A percentile compares a stretch with the other conserved stretches of the same genome.
Conservation (phyloP, 176 grass and related monocot species). For the Bromus sterilis region DNA sequence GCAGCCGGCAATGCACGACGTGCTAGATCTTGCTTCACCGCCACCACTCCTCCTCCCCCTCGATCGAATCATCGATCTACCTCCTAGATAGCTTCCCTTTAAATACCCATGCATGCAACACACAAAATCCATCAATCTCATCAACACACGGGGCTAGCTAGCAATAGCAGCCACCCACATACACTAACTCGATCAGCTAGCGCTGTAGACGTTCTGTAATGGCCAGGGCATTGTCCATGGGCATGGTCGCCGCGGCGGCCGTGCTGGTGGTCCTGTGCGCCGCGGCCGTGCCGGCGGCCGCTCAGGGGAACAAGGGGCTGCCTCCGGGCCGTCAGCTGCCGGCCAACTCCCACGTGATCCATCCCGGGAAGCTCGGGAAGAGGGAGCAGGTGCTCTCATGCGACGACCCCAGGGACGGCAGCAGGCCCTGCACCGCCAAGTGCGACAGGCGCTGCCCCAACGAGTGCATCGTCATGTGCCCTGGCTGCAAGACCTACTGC, state of each 20-base stretch:
- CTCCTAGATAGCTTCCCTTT: background rate
- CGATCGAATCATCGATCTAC: too few relatives aligned
- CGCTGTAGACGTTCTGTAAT: too few relatives aligned
- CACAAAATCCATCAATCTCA: background rate
- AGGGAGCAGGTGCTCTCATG: slow-evolving; percentile 1
- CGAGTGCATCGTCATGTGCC: slow-evolving; percentile 43
- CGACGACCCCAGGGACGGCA: background rate
- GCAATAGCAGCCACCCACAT: too few relatives aligned
- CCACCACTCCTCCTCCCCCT: background rate
- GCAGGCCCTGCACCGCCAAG: background rate
- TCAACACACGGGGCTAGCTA: background rate
- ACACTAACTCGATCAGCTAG: background rate
- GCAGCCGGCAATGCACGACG: background rate
- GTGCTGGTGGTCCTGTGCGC: background rate
- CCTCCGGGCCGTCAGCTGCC: background rate
- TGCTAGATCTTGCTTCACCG: background rate
- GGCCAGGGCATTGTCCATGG: background rate
- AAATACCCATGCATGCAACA: background rate
- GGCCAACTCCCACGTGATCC: background rate
- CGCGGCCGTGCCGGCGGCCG: background rate
- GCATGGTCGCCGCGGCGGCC: background rate
- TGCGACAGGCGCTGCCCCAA: slow-evolving; percentile 36
- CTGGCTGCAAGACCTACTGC: slow-evolving; percentile 46
- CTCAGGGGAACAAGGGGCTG: too few relatives aligned
- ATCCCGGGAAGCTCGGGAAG: background rate